phyloP scores from a whole-genome alignment of 2,329 filamentous ascomycete species.

The Elsinoe arachidis region DNA sequence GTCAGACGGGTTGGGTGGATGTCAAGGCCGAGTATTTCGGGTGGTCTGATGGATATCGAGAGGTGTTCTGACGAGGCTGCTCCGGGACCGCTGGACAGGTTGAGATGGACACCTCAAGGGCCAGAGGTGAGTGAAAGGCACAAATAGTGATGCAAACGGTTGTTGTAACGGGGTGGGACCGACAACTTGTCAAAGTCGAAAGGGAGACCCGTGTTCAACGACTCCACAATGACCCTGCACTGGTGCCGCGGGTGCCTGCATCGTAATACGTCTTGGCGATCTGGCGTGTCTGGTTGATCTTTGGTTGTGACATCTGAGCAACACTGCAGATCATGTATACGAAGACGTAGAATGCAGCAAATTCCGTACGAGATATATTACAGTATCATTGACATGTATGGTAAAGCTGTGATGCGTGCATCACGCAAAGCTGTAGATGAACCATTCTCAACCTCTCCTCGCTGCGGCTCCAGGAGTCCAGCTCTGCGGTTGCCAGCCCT shows the following conservation, averaged over 20 bases:
- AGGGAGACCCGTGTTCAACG: conserved; percentile 1
- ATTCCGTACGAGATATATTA: too few species aligned
- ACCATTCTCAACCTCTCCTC: conserved; percentile 19
- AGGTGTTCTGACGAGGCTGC: neutral
- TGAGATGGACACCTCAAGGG: neutral
- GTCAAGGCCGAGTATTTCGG: neutral
- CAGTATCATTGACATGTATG: too few species aligned
- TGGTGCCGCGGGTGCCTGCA: too few species aligned
- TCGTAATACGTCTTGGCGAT: too few species aligned
- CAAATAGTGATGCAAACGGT: neutral
- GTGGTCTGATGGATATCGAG: neutral
- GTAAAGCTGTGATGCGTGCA: too few species aligned
- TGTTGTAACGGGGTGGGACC: neutral
- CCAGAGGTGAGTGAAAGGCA: neutral
- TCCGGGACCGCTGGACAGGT: too few species aligned
- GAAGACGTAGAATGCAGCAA: too few species aligned
- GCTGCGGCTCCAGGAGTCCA: conserved; percentile 37
- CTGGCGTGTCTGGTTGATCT: too few species aligned
- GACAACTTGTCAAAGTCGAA: neutral
- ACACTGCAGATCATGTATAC: too few species aligned
- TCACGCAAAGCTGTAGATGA: neutral
- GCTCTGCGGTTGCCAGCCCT: conserved; percentile 39
- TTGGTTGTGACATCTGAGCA: too few species aligned
- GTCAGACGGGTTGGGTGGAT: neutral
- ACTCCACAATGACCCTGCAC: too few species aligned